Evolutionary conservation across 2,329 filamentous ascomycete species (phyloP).

Genomic region (Aspergillus sp.): DNA sequence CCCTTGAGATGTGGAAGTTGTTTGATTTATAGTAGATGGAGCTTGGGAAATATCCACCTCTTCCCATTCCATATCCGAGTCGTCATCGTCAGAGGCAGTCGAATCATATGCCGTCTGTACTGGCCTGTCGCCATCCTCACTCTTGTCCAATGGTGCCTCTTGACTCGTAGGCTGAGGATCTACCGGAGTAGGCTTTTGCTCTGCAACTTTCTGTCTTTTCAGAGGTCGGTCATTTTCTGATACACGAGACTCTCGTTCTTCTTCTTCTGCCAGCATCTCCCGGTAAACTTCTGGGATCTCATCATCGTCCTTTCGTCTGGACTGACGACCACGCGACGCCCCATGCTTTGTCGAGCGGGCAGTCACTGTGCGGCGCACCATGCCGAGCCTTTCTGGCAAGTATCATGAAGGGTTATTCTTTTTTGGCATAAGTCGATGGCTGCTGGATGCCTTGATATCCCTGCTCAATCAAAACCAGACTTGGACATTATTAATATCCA

Average conservation of each 20-base stretch:
- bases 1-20: slow-evolving; percentile 8
- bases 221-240: slow-evolving; percentile 21
- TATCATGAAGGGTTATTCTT: neutral
- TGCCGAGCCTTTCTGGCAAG: neutral
- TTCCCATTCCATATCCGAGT: slow-evolving; percentile 62
- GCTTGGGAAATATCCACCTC: slow-evolving; percentile 47
- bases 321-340: slow-evolving; percentile 5
- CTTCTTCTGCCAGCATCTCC: slow-evolving; percentile 39
- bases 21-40: slow-evolving; percentile 16
- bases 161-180: slow-evolving; percentile 4
- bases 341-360: slow-evolving; percentile 12
- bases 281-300: slow-evolving; percentile 33
- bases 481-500: too few species aligned
- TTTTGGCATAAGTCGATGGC: neutral
- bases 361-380: slow-evolving; percentile 15
- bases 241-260: slow-evolving; percentile 24
- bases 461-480: neutral
- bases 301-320: slow-evolving; percentile 16
- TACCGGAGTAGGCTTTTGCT: slow-evolving; percentile 13
- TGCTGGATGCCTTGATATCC: neutral
- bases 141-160: slow-evolving; percentile 7
- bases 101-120: slow-evolving; percentile 33
- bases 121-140: slow-evolving; percentile 7
- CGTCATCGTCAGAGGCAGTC: slow-evolving; percentile 53
- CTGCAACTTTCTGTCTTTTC: slow-evolving; percentile 36